Evolutionary conservation across 1,284 basidiomycete genomes (phyloP).

Genomic region (Apiotrichum domesticum): DNA sequence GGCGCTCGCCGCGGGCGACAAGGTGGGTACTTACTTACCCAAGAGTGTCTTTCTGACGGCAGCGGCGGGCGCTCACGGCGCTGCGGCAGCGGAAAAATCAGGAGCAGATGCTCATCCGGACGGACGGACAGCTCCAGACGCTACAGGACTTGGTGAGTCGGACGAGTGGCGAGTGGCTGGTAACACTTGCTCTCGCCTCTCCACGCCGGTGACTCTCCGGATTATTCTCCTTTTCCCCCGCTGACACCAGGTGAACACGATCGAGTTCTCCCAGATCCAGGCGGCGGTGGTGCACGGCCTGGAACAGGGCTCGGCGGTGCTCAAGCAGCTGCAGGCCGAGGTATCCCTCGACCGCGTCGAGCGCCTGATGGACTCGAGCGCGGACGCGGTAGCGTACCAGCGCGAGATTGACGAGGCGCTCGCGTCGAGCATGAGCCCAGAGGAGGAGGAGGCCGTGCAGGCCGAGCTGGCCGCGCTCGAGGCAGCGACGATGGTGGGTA

Average conservation of each 20-base stretch:
- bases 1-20: constrained; percentile 73
- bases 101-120: constrained; percentile 76
- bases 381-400: constrained; percentile 88
- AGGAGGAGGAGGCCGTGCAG: constrained; percentile 92
- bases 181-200: too few species aligned
- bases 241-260: constrained; percentile 69
- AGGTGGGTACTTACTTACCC: constrained; percentile 49
- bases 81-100: constrained; percentile 89
- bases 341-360: constrained; percentile 91
- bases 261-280: constrained; percentile 93
- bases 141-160: constrained; percentile 77
- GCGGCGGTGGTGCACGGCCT: constrained; percentile 87
- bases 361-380: constrained; percentile 81
- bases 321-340: constrained; percentile 89
- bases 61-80: constrained; percentile 68
- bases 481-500: constrained; percentile 50
- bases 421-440: constrained; percentile 68
- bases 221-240: too few species aligned
- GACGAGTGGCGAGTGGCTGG: too few species aligned
- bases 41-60: not conserved
- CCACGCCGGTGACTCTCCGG: too few species aligned
- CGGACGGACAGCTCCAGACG: constrained; percentile 81
- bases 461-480: constrained; percentile 68
- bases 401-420: constrained; percentile 88
- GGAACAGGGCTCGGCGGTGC: constrained; percentile 84